A percentile compares a stretch with the other conserved stretches of the same genome.
phyloP scores from a whole-genome alignment of 768 basidiomycete genomes.

The Tricholoma flavovirens region DNA sequence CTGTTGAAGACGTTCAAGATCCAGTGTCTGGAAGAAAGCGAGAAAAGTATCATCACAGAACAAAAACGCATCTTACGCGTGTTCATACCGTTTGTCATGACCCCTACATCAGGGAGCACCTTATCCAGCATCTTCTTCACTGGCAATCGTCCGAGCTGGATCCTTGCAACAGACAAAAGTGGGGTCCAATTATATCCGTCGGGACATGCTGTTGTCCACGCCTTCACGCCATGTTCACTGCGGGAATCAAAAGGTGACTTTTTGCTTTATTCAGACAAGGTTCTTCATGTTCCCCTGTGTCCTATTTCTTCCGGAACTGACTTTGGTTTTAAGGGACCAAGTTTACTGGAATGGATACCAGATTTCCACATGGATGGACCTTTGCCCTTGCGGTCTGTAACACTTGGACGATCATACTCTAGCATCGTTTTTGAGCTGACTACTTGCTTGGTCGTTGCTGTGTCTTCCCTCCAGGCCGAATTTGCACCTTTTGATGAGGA shows the following conservation, averaged over 20 bases:
- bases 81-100: conserved; percentile 65
- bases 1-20: conserved; percentile 66
- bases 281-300: conserved; percentile 21
- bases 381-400: conserved; percentile 67
- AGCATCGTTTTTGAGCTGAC: conserved; percentile 80
- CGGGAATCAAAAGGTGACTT: conserved; percentile 84
- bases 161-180: conserved; percentile 67
- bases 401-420: conserved; percentile 71
- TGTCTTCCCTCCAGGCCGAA: conserved; percentile 65
- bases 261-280: conserved; percentile 85
- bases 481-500: conserved; percentile 90
- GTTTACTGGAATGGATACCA: conserved; percentile 76
- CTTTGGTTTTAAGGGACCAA: conserved; percentile 54
- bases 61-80: conserved; percentile 58
- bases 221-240: conserved; percentile 79
- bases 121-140: conserved; percentile 81
- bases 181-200: conserved; percentile 65
- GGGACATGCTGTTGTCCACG: conserved; percentile 70
- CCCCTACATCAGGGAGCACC: conserved; percentile 40
- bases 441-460: conserved; percentile 76
- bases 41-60: conserved; percentile 62
- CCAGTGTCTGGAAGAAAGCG: conserved; percentile 56
- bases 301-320: neutral
- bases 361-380: conserved; percentile 63
- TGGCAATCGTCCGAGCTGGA: conserved; percentile 88